phyloP scores from a whole-genome alignment of 2,329 filamentous ascomycete genomes.

The Ophioceras dolichostomum region DNA sequence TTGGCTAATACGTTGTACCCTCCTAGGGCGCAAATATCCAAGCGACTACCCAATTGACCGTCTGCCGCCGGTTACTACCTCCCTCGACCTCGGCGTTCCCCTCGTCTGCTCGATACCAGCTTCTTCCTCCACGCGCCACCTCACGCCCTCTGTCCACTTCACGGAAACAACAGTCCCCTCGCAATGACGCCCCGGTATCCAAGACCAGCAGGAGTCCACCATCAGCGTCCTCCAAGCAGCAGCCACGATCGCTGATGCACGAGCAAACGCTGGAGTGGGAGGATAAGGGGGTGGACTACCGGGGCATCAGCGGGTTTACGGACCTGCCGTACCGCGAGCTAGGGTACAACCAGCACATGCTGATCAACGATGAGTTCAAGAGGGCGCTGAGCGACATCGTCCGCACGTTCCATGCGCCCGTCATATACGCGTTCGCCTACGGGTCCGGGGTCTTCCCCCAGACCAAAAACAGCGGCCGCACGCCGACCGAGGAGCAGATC shows the following conservation, averaged over 20 bases:
- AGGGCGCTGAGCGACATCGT: constrained; percentile 77
- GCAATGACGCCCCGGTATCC: too few species aligned
- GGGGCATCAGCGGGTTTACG: constrained; percentile 58
- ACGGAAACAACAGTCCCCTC: too few species aligned
- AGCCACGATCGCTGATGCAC: not conserved
- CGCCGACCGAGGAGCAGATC: constrained; percentile 42
- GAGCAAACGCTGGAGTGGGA: constrained; percentile 48
- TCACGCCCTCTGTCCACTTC: too few species aligned
- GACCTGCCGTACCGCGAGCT: constrained; percentile 71
- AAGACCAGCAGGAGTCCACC: too few species aligned
- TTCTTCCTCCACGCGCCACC: too few species aligned
- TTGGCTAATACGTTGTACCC: too few species aligned
- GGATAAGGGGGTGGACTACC: constrained; percentile 55
- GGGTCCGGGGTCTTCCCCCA: constrained; percentile 95
- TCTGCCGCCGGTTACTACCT: too few species aligned
- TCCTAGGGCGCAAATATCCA: too few species aligned
- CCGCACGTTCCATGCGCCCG: constrained; percentile 84
- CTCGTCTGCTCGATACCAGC: too few species aligned
- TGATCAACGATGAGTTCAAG: constrained; percentile 92
- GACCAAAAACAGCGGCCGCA: constrained; percentile 33
- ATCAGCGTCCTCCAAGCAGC: too few species aligned
- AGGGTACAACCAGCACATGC: constrained; percentile 91
- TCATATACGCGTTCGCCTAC: constrained; percentile 94
- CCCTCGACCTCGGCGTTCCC: too few species aligned
- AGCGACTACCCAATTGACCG: too few species aligned